A percentile compares a stretch with the other conserved stretches of the same genome.
Evolutionary conservation across 441 rosid genomes (phyloP).

Genomic region (Geranium incanum): DNA sequence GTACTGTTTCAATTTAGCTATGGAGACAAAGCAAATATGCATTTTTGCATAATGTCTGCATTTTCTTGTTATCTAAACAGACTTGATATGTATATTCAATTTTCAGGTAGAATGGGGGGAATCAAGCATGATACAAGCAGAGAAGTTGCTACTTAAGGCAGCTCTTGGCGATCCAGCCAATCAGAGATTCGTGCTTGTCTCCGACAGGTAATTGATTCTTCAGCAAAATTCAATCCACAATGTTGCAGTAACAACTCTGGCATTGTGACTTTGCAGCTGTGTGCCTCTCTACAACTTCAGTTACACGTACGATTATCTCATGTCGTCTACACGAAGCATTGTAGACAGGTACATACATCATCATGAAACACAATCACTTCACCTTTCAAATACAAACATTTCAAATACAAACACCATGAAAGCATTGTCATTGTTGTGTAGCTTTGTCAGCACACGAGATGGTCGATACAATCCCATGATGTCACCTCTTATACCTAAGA

Average conservation of each 20-base stretch:
- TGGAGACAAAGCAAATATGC: too few species aligned
- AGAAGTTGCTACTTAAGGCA: conserved; percentile 75
- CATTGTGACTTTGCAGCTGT: conserved; percentile 49
- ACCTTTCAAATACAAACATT: too few species aligned
- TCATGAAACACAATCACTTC: not conserved
- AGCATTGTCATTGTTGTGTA: not conserved
- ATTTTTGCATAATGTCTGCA: not conserved
- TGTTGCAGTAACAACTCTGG: not conserved
- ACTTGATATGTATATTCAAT: not conserved
- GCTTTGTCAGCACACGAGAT: not conserved
- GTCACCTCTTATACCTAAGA: not conserved
- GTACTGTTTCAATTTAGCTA: conserved; percentile 25
- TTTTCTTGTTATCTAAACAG: conserved; percentile 3
- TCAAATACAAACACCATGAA: too few species aligned
- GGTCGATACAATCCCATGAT: not conserved
- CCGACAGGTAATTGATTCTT: conserved; percentile 58
- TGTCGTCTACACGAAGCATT: conserved; percentile 80
- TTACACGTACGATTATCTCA: conserved; percentile 74
- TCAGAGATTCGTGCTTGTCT: conserved; percentile 78
- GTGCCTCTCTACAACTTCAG: conserved; percentile 91
- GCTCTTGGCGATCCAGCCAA: conserved; percentile 71
- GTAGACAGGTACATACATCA: conserved; percentile 84
- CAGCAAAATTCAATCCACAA: not conserved
- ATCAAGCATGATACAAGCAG: conserved; percentile 89
- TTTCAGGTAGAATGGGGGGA: conserved; percentile 95